Evolutionary conservation across 2,329 filamentous ascomycete species (phyloP).

Genomic region (Colletotrichum musae): DNA sequence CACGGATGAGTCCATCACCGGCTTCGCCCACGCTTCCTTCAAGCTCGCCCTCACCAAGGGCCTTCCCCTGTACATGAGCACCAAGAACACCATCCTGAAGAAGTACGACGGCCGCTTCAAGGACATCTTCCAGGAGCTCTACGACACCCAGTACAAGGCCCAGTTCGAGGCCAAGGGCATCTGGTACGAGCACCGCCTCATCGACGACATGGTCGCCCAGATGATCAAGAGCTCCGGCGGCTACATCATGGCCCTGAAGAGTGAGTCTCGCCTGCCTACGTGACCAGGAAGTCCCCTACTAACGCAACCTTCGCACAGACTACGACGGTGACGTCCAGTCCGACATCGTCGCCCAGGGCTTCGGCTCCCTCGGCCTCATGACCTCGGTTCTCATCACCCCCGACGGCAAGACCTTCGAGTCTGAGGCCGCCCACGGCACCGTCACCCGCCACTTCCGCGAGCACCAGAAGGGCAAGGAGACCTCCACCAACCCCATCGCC

Average conservation of each 20-base stretch:
- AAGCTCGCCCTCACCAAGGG: conserved; percentile 91
- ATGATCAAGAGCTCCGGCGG: conserved; percentile 99
- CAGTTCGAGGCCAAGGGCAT: conserved; percentile 92
- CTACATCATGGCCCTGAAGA: conserved; percentile 98
- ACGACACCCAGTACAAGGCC: conserved; percentile 87
- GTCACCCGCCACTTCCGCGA: conserved; percentile 99
- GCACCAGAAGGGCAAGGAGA: conserved; percentile 98
- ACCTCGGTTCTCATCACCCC: conserved; percentile 97
- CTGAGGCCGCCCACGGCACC: conserved; percentile 97
- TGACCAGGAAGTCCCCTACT: conserved; percentile 39
- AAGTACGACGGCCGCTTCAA: conserved; percentile 99
- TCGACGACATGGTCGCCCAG: conserved; percentile 99
- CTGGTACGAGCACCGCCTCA: conserved; percentile 99
- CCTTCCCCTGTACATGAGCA: conserved; percentile 99
- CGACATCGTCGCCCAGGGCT: conserved; percentile 97
- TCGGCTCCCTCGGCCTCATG: conserved; percentile 98
- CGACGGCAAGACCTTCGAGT: conserved; percentile 96
- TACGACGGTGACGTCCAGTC: conserved; percentile 99
- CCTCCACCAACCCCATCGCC: conserved; percentile 98
- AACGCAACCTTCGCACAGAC: conserved; percentile 68
- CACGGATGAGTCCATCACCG: conserved; percentile 93
- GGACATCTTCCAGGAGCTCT: conserved; percentile 99
- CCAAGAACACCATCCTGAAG: conserved; percentile 99
- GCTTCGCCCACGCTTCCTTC: conserved; percentile 97
- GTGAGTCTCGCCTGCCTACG: conserved; percentile 64